Conservation (phyloP, 1,284 basidiomycete genomes). For the Sphaerobolus stellatus region DNA sequence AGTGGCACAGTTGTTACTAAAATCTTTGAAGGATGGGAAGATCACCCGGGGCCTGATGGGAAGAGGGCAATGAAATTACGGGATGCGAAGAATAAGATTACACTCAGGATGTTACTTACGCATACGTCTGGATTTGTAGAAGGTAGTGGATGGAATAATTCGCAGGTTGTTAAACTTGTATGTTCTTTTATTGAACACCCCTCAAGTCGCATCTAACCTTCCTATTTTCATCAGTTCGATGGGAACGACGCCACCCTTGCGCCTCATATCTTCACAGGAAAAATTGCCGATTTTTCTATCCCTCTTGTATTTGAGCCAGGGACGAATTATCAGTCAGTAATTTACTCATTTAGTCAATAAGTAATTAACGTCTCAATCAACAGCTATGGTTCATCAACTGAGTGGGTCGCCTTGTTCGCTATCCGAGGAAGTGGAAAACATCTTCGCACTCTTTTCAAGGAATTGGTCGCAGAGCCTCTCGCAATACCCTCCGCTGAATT, state of each 20-base stretch:
- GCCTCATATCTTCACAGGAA: neutral
- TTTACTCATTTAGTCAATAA: neutral
- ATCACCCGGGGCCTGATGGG: neutral
- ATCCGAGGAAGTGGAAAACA: neutral
- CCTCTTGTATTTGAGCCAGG: constrained; percentile 5
- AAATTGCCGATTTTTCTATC: neutral
- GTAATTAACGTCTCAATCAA: too few species aligned
- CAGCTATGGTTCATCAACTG: neutral
- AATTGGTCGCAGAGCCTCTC: too few species aligned
- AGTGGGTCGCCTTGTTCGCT: neutral
- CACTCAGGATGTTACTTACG: neutral
- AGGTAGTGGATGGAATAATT: neutral
- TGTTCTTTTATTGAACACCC: neutral
- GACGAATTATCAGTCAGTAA: constrained; percentile 1
- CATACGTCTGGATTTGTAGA: constrained; percentile 4
- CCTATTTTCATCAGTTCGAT: neutral
- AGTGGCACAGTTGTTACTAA: neutral
- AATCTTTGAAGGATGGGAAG: constrained; percentile 6
- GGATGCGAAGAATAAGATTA: constrained; percentile 5
- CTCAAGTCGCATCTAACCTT: neutral
- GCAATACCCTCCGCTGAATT: too few species aligned
- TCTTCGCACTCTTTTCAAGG: neutral
- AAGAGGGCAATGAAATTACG: constrained; percentile 1
- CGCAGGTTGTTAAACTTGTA: neutral
- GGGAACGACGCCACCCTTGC: neutral